Evolutionary conservation across 2,329 filamentous ascomycete species (phyloP), one percentile per base, ranked within the genome.

Genomic region (Xylaria polymorpha): DNA sequence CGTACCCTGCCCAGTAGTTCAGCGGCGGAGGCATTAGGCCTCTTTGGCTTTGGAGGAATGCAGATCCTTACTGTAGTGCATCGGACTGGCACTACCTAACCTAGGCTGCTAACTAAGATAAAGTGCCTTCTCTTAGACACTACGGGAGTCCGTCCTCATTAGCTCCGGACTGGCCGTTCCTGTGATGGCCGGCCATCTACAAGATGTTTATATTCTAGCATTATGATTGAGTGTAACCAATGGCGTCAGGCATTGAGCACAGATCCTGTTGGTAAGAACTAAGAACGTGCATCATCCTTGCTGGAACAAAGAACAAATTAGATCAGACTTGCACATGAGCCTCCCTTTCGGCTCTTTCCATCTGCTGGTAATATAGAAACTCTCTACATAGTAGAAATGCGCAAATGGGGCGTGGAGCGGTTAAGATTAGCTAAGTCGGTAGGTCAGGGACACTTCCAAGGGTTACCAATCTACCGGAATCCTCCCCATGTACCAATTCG

Each of bases 391-490:
- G 39, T 29, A 29, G 25, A 29, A 14, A 46, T 32, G 20, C 44
- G 55, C 14, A 32, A 22, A 62, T 44, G 41, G 22, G 20, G 48
- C 41, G 29, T 41, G 61, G 32, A 43, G 43, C 20, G 51, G 50
- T 53, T 63, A 39, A 46, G 46, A 43, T 41, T 56, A 14, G 25
- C 20, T 32, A 35, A 63, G 41, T 51, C 18, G 32, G 32, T 29
- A n/a, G 18, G 53, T 12, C 46, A 60, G 61, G 60, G 61, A 64
- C 55, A 41, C 48, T 37, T 56, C 32, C 5, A 6, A 6, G 20
- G 39, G 57, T 61, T 65, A 68, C 61, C 66, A 61, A 64, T 41
- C 56, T 61, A 51, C 61, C 61, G 66, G 66, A 60, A 68, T 22
- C 39, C 41, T 29, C 56, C 59, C 48, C 39, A 56, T 29, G 48